Base-by-base conservation (phyloP, 2,329 filamentous ascomycete genomes). In the Cytospora mali region DNA sequence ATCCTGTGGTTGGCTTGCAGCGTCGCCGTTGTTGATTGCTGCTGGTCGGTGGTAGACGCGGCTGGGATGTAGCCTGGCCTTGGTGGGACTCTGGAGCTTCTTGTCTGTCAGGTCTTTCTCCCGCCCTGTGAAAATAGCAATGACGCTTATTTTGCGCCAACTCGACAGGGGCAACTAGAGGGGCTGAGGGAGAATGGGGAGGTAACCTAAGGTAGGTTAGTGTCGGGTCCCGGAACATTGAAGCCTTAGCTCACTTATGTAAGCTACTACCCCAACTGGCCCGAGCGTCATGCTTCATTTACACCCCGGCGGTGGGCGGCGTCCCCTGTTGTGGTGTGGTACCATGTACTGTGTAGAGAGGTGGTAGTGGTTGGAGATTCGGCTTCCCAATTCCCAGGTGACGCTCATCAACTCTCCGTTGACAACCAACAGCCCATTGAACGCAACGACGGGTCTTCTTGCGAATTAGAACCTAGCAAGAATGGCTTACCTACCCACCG, bases 401-500 rank as follows among this genome's bases (percentile, higher is more conserved):
- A 66, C 69, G 67, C 69, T 66, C 67, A 62, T 50, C 60, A 21
- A 52, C 54, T 35, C 39, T 35, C 46, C 64, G 50, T 60, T 64
- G 18, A 66, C 65, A 57, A 56, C 55, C 62, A 62, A 62, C 67
- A 69, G 67, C 65, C 66, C 73, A 73, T 72, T 72, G 71, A 71
- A 67, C 66, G 48, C 64, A 56, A 67, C 66, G 62, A 58, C 65
- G 57, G n/a, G 64, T 68, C 66, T 71, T 72, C 73, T 74, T 72
- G 72, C 71, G 68, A 71, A 68, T 61, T 70, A 66, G 61, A 66
- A 65, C 56, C 64, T 64, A 67, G 72, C 72, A 77, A 82, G 75
- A 71, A 85, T 87, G 83, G 81, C 79, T 74, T 79, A 81, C 74
- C 78, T 85, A 75, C 80, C 84, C 69, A 77, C 81, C 76, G 80